Base-by-base conservation (phyloP, 768 basidiomycete genomes). In the Naganishia vaughanmartiniae region DNA sequence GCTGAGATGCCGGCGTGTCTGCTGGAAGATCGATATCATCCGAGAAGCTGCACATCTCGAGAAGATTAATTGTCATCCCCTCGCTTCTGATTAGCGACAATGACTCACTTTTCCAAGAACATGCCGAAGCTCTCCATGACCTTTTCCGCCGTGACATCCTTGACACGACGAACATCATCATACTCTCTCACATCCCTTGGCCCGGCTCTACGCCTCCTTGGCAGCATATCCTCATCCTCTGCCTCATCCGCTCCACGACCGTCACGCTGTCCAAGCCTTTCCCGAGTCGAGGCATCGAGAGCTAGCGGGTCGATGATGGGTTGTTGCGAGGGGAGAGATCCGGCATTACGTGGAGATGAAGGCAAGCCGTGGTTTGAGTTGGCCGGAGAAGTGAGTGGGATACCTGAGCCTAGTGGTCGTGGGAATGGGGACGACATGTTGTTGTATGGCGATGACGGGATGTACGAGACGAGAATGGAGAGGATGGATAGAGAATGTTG, bases 101-200 rank as follows among this genome's bases (percentile, higher is more conserved):
- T 36, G 24, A 66, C 68, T 58, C 31, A 97, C 96, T 88, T 89
- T 83, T 91, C 90, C 66, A 98, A 82, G 82, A 99, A 97, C 1
- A 87, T 87, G 79, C 92, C 90, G 77, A 98, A 97, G 76, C 89
- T 89, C 76, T 94, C 91, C 68, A 89, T 88, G 4, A 98, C 92
- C 75, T 91, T 92, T 83, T 98, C 94, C 66, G 95, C 95, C 24
- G 97, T 95, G 36, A 90, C 89, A 82, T 98, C 96, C 75, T 89
- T 89, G 1, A 98, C 93, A 63, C 91, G 83, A 2, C 93, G 91
- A 0, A 96, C 86, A 75, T 93, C 90, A 15, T 80, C 82, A 60
- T 80, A 48, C 31, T 70, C 69, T 54, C 71, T 56, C 4, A 65
- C 42, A 36, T 54, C 65, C 34, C 67, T 51, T 28, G 60, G 46